phyloP scores from a whole-genome alignment of 208 protist species.

The Leishmania mexicana region DNA sequence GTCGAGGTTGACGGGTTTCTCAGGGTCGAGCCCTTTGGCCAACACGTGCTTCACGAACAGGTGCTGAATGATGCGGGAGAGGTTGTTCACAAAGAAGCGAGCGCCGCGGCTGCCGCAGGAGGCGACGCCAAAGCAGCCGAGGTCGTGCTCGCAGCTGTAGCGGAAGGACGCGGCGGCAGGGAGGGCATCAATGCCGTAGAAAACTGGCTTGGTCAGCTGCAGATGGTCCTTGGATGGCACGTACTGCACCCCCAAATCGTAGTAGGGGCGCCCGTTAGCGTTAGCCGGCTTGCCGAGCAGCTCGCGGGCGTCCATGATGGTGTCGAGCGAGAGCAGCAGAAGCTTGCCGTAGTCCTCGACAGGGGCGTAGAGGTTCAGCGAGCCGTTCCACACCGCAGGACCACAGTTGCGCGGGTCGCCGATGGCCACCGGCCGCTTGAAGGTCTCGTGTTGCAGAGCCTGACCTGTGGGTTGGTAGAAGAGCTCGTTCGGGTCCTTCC shows the following conservation, averaged over 20 bases:
- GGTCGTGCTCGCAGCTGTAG: conserved; percentile 66
- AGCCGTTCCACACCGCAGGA: conserved; percentile 71
- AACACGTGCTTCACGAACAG: conserved; percentile 81
- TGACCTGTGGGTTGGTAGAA: conserved; percentile 84
- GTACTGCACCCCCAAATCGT: conserved; percentile 78
- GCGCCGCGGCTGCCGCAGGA: conserved; percentile 67
- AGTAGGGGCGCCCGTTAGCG: conserved; percentile 26
- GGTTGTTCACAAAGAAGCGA: conserved; percentile 58
- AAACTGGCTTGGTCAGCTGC: conserved; percentile 34
- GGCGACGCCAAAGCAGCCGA: conserved; percentile 77
- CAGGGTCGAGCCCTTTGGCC: conserved; percentile 49
- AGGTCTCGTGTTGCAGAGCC: conserved; percentile 62
- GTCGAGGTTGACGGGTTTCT: conserved; percentile 55
- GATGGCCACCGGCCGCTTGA: conserved; percentile 39
- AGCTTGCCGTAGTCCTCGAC: conserved; percentile 86
- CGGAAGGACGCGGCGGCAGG: conserved; percentile 67
- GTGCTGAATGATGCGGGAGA: conserved; percentile 74
- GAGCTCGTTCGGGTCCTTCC: conserved; percentile 78
- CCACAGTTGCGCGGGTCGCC: conserved; percentile 51
- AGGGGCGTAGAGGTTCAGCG: conserved; percentile 76
- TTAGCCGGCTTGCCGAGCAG: conserved; percentile 25
- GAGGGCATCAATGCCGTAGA: conserved; percentile 40
- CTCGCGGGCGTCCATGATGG: conserved; percentile 66
- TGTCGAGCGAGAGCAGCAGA: conserved; percentile 73
- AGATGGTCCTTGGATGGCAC: conserved; percentile 34